Evolutionary conservation across 2,329 filamentous ascomycete species (phyloP), one percentile per base, ranked within the genome.

Genomic region (Neodidymelliopsis sp.): DNA sequence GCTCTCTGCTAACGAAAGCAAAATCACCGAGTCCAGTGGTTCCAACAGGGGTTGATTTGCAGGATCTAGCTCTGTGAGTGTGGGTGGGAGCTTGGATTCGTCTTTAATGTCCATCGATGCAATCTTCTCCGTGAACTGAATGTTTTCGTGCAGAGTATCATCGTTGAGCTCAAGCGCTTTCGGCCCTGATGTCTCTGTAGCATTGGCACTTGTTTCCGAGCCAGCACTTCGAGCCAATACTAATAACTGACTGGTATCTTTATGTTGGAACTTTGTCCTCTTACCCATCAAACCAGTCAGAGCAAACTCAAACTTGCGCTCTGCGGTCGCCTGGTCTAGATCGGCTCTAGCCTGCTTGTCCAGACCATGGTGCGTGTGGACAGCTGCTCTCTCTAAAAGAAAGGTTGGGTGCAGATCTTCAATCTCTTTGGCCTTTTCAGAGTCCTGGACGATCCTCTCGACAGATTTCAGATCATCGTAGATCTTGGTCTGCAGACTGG

Each of bases 241-340:
- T 1, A 99, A 89, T 20, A 99, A 80, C 71, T 99, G 94, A 62
- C 91, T 96, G 53, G 86, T 86, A 62, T 86, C 88, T 52, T 85
- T 88, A 65, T 91, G 81, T 71, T 95, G 90, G 48, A 86, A 95
- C 59, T 83, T 88, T 1, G 90, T 95, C 52, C 88, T 79, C 74
- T 91, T 97, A 12, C 94, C 94, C 58, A 99, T 74, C 16, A 90
- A 84, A 27, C 94, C 94, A 0, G 91, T 95, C 45, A 99, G 72
- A 0, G 86, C 88, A 72, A 95, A 97, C 13, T 84, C 79, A 49
- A 99, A 90, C 0, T 84, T 82, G n/a, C 86, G 87, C 25, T 83
- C 74, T 33, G 76, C 74, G 0, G 86, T 82, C 0, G 92, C 92
- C 47, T 83, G 76, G 18, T 86, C 80, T 4, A 99, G 75, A 54